Conservation (phyloP, 148 eudicot genomes). For the Nepenthes gracilis region DNA sequence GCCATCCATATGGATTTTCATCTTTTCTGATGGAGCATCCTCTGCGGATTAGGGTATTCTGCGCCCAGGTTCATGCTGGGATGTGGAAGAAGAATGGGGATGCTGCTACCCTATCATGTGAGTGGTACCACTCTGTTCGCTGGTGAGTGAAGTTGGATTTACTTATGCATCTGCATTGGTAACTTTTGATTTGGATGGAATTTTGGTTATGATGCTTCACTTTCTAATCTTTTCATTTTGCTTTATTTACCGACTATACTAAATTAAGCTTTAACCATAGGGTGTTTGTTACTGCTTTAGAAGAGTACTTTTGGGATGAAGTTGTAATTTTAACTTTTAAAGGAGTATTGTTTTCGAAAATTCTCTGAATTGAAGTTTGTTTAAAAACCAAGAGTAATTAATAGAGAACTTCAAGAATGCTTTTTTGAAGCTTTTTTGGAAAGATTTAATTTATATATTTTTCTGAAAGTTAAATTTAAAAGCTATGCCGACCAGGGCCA, state of each 20-base stretch:
- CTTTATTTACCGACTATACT: too few relatives aligned
- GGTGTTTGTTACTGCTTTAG: too few relatives aligned
- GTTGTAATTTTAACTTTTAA: not conserved
- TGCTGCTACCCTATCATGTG: slow-evolving; percentile 52
- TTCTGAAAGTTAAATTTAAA: too few relatives aligned
- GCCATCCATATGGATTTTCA: slow-evolving; percentile 88
- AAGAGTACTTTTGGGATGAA: too few relatives aligned
- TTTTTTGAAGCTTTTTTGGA: too few relatives aligned
- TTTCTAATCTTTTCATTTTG: too few relatives aligned
- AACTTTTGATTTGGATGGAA: not conserved
- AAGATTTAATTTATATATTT: too few relatives aligned
- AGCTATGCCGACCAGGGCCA: too few relatives aligned
- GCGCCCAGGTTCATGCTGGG: slow-evolving; percentile 93
- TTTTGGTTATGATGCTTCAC: too few relatives aligned
- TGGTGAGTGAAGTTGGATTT: slow-evolving; percentile 32
- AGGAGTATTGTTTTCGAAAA: not conserved
- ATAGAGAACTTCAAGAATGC: too few relatives aligned
- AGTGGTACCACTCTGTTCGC: slow-evolving; percentile 84
- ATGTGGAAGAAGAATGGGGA: slow-evolving; percentile 99
- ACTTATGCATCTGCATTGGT: not conserved
- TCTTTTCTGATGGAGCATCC: slow-evolving; percentile 92
- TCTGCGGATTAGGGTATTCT: slow-evolving; percentile 81
- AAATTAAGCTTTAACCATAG: too few relatives aligned
- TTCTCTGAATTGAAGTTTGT: not conserved
- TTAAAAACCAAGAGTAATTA: too few relatives aligned